A percentile compares a stretch with the other conserved stretches of the same genome.
Conservation (phyloP, 169 alveolate genomes). For the Haemoproteus tartakovskyi region DNA sequence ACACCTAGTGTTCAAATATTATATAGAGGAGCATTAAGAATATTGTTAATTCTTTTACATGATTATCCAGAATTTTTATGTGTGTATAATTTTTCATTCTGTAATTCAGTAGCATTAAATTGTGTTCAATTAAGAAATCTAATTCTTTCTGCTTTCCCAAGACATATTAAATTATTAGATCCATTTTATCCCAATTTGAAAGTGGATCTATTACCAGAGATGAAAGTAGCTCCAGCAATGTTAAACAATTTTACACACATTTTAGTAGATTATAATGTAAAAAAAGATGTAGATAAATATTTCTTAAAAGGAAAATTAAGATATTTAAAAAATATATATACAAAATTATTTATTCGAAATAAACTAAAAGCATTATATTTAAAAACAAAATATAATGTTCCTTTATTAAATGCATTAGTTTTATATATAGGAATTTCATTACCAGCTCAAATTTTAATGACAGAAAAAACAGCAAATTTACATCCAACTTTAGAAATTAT, state of each 20-base stretch:
- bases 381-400: constrained; percentile 57
- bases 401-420: constrained; percentile 30
- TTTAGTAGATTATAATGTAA: constrained; percentile 63
- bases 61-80: constrained; percentile 97
- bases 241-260: constrained; percentile 61
- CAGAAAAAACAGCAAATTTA: constrained; percentile 3
- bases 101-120: constrained; percentile 89
- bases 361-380: too few species aligned
- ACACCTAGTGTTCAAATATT: constrained; percentile 65
- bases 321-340: too few species aligned
- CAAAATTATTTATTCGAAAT: too few species aligned
- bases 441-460: constrained; percentile 3
- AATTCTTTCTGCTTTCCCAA: constrained; percentile 93
- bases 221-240: constrained; percentile 83
- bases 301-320: too few species aligned
- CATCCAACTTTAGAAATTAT: too few species aligned
- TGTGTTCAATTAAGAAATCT: constrained; percentile 92
- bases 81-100: constrained; percentile 89
- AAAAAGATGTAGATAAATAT: constrained; percentile 66
- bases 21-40: constrained; percentile 75
- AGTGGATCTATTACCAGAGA: constrained; percentile 88
- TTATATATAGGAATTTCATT: too few species aligned
- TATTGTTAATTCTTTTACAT: constrained; percentile 88
- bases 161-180: constrained; percentile 89
- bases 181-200: constrained; percentile 88